Evolutionary conservation across 371 early-diverging fungal genomes (phyloP).

Genomic region (Apophysomyces sp.): DNA sequence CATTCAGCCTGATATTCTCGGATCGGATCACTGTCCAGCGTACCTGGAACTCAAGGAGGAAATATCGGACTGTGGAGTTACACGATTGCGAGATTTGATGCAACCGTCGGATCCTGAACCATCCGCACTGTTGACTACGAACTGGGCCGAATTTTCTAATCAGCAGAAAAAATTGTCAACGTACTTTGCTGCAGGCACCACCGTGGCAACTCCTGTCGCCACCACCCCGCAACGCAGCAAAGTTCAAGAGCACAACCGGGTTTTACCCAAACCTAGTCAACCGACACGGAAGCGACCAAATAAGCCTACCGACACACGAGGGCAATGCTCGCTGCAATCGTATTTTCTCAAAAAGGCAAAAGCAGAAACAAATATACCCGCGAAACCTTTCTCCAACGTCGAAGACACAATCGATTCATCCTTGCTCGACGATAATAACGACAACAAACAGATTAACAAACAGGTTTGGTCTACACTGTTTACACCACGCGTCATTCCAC

Average conservation of each 20-base stretch:
- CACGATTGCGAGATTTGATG: background rate
- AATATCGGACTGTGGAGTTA: slow-evolving; percentile 13
- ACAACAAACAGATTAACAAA: slow-evolving; percentile 30
- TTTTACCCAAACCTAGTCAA: background rate
- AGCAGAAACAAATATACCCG: background rate
- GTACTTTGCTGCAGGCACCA: slow-evolving; percentile 29
- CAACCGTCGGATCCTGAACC: slow-evolving; percentile 15
- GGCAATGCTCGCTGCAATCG: background rate
- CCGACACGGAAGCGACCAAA: background rate
- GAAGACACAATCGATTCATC: slow-evolving; percentile 5
- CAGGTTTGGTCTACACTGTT: slow-evolving; percentile 62
- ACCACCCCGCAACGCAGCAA: background rate
- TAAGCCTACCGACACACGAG: background rate
- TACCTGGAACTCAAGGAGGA: slow-evolving; percentile 54
- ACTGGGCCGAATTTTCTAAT: slow-evolving; percentile 63
- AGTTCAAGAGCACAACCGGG: background rate
- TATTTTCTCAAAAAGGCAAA: background rate
- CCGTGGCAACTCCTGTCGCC: background rate
- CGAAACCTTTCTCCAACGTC: background rate
- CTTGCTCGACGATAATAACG: slow-evolving; percentile 15
- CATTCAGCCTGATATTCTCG: slow-evolving; percentile 65
- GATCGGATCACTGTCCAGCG: slow-evolving; percentile 93
- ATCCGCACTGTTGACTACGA: slow-evolving; percentile 58
- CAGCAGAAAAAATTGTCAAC: slow-evolving; percentile 56
- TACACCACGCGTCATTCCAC: slow-evolving; percentile 47